These are phyloP conservation scores for Coleophoma crateriformis DNA, from an alignment of 2,329 filamentous ascomycete species.

Conservation along the genomic window DNA sequence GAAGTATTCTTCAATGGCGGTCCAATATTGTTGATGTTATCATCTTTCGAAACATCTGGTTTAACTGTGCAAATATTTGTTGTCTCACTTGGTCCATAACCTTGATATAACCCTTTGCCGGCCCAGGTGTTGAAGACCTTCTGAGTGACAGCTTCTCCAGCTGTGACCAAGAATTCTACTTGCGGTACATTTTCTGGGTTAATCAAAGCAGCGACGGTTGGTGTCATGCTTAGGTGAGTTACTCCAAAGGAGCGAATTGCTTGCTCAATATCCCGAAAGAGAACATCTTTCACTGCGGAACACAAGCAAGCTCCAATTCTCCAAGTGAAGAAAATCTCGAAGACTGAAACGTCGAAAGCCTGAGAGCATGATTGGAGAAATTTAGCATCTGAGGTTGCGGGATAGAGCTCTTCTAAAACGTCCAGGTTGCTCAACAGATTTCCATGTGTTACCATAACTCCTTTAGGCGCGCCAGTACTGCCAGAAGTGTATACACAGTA, in stretches of 20 bases:
- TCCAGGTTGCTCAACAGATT: constrained; percentile 76
- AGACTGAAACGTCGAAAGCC: constrained; percentile 82
- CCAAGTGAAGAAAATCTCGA: constrained; percentile 88
- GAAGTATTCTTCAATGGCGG: constrained; percentile 71
- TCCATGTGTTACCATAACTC: constrained; percentile 69
- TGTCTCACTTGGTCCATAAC: constrained; percentile 80
- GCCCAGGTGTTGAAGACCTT: constrained; percentile 67
- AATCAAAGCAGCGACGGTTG: constrained; percentile 76
- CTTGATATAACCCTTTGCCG: constrained; percentile 64
- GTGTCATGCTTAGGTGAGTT: constrained; percentile 81
- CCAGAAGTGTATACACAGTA: constrained; percentile 84
- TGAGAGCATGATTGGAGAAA: constrained; percentile 80
- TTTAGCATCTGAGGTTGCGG: constrained; percentile 38
- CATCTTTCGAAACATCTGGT: constrained; percentile 45
- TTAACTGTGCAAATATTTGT: constrained; percentile 84
- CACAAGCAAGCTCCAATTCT: constrained; percentile 73
- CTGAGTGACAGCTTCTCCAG: constrained; percentile 73
- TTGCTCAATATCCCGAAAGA: constrained; percentile 67
- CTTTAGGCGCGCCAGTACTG: constrained; percentile 72
- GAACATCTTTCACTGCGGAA: constrained; percentile 64
- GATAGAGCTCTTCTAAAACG: constrained; percentile 61
- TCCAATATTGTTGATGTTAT: constrained; percentile 73
- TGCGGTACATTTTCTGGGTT: constrained; percentile 60
- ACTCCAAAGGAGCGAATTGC: constrained; percentile 58
- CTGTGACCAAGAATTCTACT: constrained; percentile 73